Evolutionary conservation across 441 rosid genomes (phyloP).

Genomic region (Pelargonium cotyledonis): DNA sequence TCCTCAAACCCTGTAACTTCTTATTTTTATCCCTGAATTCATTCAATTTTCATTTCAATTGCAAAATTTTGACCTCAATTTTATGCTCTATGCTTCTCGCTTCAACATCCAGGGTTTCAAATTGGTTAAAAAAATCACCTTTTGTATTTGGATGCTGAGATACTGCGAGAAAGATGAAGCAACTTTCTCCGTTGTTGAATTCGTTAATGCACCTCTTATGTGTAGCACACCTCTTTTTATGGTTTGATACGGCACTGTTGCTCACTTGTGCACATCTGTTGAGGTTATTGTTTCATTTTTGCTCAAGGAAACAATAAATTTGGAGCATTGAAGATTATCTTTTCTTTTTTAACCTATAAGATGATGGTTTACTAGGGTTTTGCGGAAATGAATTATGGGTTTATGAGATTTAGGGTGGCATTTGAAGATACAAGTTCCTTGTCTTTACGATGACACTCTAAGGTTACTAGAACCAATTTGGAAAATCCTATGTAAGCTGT

Average conservation of each 20-base stretch:
- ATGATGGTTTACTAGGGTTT: not conserved
- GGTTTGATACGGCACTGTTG: not conserved
- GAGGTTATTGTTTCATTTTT: too few relatives aligned
- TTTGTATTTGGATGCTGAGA: not conserved
- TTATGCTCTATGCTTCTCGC: not conserved
- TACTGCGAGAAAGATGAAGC: not conserved
- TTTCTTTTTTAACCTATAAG: not conserved
- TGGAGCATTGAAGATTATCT: too few relatives aligned
- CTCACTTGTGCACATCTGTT: too few relatives aligned
- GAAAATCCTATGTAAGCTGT: not conserved
- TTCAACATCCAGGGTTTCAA: not conserved
- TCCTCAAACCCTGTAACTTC: slow-evolving; percentile 3
- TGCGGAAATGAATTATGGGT: too few relatives aligned
- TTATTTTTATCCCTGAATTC: not conserved
- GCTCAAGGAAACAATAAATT: too few relatives aligned
- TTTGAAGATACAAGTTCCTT: too few relatives aligned
- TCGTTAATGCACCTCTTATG: not conserved
- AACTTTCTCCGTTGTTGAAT: not conserved
- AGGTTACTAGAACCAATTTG: not conserved
- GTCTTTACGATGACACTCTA: not conserved
- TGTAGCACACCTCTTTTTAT: not conserved
- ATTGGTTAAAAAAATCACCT: not conserved
- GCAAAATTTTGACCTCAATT: not conserved
- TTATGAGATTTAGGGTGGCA: too few relatives aligned
- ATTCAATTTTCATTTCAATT: not conserved